phyloP scores from a whole-genome alignment of 495 filamentous ascomycete species.

The Cudoniella acicularis region DNA sequence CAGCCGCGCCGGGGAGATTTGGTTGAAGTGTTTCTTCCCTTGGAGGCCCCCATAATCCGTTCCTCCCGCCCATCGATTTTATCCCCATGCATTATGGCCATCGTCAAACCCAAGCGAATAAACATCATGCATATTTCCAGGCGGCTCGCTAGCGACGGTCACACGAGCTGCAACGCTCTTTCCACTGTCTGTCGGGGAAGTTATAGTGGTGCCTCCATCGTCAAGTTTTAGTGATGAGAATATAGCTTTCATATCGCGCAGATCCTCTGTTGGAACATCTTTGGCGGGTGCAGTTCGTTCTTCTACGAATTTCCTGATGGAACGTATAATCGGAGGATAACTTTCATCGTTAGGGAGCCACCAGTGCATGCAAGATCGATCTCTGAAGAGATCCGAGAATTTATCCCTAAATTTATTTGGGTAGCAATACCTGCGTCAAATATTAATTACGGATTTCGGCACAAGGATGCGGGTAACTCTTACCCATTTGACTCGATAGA shows the following conservation, averaged over 20 bases:
- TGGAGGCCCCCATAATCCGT: too few species aligned
- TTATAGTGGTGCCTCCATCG: conserved; percentile 9
- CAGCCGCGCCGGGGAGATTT: too few species aligned
- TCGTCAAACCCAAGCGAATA: too few species aligned
- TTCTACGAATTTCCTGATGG: conserved; percentile 71
- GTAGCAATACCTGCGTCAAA: conserved; percentile 78
- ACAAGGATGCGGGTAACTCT: conserved; percentile 32
- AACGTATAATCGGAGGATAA: conserved; percentile 64
- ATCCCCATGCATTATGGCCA: too few species aligned
- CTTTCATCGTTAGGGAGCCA: conserved; percentile 84
- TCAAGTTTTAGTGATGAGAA: conserved; percentile 40
- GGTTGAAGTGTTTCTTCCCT: too few species aligned
- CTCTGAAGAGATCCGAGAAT: conserved; percentile 68
- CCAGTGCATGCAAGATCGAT: conserved; percentile 68
- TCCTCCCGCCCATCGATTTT: too few species aligned
- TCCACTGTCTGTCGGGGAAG: background rate
- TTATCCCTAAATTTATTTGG: conserved; percentile 66
- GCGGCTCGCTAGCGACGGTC: background rate
- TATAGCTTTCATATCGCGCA: conserved; percentile 72
- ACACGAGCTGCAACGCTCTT: background rate
- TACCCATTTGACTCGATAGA: conserved; percentile 79
- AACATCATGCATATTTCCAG: too few species aligned
- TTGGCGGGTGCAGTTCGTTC: conserved; percentile 61
- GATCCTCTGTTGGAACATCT: conserved; percentile 59
- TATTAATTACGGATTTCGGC: background rate